phyloP scores from a whole-genome alignment of 108 stramenopile species.

The Nannochloropsis salina region DNA sequence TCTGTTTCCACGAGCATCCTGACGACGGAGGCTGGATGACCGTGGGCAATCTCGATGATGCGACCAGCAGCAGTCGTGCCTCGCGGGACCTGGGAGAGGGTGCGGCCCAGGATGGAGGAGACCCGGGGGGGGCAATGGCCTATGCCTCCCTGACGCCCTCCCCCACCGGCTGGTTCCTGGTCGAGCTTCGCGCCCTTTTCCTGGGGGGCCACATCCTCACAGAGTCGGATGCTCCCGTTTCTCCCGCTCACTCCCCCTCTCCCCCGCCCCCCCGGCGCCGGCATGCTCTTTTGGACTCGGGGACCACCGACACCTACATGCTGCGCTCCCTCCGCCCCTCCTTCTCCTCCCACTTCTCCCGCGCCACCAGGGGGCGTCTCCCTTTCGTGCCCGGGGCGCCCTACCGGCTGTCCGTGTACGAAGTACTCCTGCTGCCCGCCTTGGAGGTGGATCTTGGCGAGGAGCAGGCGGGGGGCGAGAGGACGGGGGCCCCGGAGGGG shows the following conservation, averaged over 20 bases:
- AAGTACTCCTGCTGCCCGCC: constrained; percentile 1
- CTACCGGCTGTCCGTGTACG: neutral
- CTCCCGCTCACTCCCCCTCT: neutral
- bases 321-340: neutral
- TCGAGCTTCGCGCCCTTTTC: neutral
- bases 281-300: neutral
- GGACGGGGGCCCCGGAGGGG: neutral
- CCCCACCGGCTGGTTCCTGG: neutral
- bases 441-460: neutral
- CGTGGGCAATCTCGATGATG: neutral
- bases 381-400: neutral
- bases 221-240: neutral
- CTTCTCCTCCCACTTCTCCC: neutral
- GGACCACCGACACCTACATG: neutral
- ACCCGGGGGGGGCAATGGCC: neutral
- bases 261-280: neutral
- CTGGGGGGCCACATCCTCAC: neutral
- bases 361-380: neutral
- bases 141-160: neutral
- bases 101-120: neutral
- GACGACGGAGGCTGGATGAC: neutral
- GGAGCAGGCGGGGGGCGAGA: neutral
- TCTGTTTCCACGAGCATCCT: neutral
- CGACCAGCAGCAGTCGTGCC: no score
- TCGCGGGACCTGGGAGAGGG: neutral